Evolutionary conservation across 441 rosid species (phyloP).

Genomic region (Eutrema salsugineum): DNA sequence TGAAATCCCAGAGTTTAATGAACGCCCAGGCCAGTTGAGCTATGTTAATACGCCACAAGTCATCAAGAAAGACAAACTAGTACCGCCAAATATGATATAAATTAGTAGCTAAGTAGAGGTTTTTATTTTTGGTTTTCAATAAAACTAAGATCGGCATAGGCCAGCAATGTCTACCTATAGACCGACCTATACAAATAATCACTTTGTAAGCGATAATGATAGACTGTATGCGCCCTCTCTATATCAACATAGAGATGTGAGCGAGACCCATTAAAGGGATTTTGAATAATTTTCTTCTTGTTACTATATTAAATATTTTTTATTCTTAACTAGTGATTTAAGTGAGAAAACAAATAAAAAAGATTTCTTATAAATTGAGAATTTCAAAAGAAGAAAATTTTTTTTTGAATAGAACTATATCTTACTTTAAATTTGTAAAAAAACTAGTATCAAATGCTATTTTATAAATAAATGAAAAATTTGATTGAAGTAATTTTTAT

Average conservation of each 20-base stretch:
- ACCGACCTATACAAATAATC: slow-evolving; percentile 1
- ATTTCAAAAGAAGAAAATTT: too few species aligned
- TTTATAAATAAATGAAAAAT: too few species aligned
- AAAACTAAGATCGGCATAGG: slow-evolving; percentile 22
- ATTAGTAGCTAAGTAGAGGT: not conserved
- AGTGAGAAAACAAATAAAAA: too few species aligned
- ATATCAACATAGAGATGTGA: slow-evolving; percentile 5
- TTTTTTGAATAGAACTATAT: too few species aligned
- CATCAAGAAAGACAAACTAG: slow-evolving; percentile 7
- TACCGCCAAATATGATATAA: not conserved
- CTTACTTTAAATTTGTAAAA: too few species aligned
- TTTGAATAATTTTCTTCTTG: slow-evolving; percentile 2
- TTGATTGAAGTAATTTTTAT: not conserved
- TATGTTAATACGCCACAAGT: not conserved
- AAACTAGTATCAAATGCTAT: too few species aligned
- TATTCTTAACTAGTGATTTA: not conserved
- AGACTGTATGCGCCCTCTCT: slow-evolving; percentile 1
- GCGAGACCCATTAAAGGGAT: slow-evolving; percentile 9
- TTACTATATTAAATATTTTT: not conserved
- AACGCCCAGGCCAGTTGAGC: not conserved
- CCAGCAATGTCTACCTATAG: not conserved
- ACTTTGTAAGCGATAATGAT: not conserved
- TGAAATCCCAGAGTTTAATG: not conserved
- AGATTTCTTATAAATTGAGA: too few species aligned
- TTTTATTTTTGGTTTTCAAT: not conserved